These are phyloP conservation scores for Ganoderma boninense DNA, from an alignment of 1,284 basidiomycete species.

Conservation along the genomic window DNA sequence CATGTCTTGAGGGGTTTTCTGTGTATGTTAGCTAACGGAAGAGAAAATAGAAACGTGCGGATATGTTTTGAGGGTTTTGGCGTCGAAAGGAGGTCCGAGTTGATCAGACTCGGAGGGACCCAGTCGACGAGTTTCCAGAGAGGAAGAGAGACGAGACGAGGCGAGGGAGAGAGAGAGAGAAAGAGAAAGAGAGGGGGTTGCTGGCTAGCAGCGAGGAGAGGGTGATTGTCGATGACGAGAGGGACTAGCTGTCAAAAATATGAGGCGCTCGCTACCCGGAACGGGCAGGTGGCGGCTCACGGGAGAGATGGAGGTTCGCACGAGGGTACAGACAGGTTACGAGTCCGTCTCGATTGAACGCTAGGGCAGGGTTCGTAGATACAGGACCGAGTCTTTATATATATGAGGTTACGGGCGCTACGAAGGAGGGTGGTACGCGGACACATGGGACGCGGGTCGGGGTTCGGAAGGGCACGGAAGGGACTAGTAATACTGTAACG, in stretches of 20 bases:
- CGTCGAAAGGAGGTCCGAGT: conserved; percentile 9
- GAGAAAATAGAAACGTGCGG: not conserved
- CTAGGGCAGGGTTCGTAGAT: too few species aligned
- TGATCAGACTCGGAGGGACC: conserved; percentile 18
- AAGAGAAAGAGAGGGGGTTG: not conserved
- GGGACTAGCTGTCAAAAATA: conserved; percentile 1
- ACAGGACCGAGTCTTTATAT: too few species aligned
- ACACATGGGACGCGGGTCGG: too few species aligned
- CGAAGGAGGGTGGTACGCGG: too few species aligned
- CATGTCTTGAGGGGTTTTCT: not conserved
- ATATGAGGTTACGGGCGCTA: too few species aligned
- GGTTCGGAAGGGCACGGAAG: too few species aligned
- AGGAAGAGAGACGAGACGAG: not conserved
- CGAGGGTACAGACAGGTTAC: too few species aligned
- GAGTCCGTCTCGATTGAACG: too few species aligned
- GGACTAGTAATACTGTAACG: too few species aligned
- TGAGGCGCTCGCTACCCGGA: too few species aligned
- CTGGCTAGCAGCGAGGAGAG: not conserved
- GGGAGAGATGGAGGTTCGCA: too few species aligned
- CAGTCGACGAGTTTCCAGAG: not conserved
- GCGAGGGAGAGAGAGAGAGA: not conserved
- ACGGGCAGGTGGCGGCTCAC: too few species aligned
- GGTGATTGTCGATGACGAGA: not conserved
- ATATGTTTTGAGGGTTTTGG: not conserved
- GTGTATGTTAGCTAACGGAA: not conserved